These are phyloP conservation scores for Eucalyptus pauciflora DNA, from an alignment of 345 rosid genomes.

Conservation along the genomic window DNA sequence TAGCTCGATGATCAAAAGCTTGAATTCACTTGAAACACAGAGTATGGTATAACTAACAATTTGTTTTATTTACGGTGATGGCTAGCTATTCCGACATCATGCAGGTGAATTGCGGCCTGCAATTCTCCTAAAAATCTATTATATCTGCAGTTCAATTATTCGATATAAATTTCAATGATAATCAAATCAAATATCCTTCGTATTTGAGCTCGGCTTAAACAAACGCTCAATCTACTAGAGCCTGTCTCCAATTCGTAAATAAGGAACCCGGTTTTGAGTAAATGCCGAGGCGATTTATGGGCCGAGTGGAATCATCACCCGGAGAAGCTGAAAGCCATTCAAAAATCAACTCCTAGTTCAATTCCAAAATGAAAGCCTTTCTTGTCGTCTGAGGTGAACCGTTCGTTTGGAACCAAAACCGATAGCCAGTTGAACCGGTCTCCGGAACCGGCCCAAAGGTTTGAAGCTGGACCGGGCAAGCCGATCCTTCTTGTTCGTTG, in stretches of 20 bases:
- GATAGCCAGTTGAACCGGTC: background rate
- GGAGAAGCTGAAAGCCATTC: background rate
- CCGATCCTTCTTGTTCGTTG: background rate
- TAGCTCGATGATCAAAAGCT: background rate
- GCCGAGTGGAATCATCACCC: background rate
- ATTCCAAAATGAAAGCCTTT: background rate
- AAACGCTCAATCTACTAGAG: background rate
- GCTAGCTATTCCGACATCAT: background rate
- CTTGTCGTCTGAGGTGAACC: background rate
- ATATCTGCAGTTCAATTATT: too few relatives aligned
- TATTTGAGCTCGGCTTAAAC: background rate
- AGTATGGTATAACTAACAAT: background rate
- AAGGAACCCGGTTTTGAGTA: background rate
- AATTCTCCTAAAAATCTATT: too few relatives aligned
- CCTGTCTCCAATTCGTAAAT: background rate
- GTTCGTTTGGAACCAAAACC: background rate
- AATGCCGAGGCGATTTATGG: background rate
- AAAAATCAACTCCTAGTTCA: background rate
- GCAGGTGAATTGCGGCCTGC: background rate
- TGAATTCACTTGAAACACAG: background rate
- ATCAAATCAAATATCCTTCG: background rate
- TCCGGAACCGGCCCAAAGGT: background rate
- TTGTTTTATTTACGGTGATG: background rate
- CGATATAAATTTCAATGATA: background rate
- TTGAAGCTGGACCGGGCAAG: background rate